Base-by-base conservation (phyloP, 1,139 yeast genomes). In the Zhuliangozyma parablackwelliae region DNA sequence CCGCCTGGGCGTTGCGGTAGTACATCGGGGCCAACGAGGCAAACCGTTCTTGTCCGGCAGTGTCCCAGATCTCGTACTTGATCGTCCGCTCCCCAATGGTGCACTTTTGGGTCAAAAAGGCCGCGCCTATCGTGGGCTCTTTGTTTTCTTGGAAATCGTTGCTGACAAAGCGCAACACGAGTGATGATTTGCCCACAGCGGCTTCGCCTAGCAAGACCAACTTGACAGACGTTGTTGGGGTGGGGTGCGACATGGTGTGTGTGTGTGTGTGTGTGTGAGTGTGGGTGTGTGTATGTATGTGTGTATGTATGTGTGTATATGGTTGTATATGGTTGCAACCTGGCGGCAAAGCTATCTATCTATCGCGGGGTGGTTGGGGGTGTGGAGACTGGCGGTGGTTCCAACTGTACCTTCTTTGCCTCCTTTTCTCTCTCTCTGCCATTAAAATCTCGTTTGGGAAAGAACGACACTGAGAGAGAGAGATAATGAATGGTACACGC, bases 1-100 rank as follows among this genome's bases (percentile, higher is more conserved):
- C 98, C 28, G 96, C 95, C 61, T 92, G 97, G n/a, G 98, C 97
- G 55, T 92, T 92, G 57, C 98, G 78, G 68, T 92, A 92, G 63
- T 92, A 92, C 95, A 92, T 86, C 21, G 97, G 98, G 1, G 97
- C 97, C 56, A 92, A 72, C 28, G 94, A 84, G 5, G 97, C 97
- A 69, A 92, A 92, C 45, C 98, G 69, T 61, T 92, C 98, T 65
- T 92, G 98, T 12, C 98, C 98, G 0, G 98, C 98, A 10, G 98
- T 92, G 58, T 92, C 98, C 97, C 97, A 92, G 47, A 92, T 92
- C 61, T 92, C 98, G 62, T 89, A 92, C 59, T 92, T 92, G 56
- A 92, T 89, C 11, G 95, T 86, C 49, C 86, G 79, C 46, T 86
- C 89, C 29, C 94, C 94, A 51, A 92, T 82, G 28, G 90, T 82